These are phyloP conservation scores for Trichophyton benhamiae DNA, from an alignment of 2,329 filamentous ascomycete genomes.

Conservation along the genomic window DNA sequence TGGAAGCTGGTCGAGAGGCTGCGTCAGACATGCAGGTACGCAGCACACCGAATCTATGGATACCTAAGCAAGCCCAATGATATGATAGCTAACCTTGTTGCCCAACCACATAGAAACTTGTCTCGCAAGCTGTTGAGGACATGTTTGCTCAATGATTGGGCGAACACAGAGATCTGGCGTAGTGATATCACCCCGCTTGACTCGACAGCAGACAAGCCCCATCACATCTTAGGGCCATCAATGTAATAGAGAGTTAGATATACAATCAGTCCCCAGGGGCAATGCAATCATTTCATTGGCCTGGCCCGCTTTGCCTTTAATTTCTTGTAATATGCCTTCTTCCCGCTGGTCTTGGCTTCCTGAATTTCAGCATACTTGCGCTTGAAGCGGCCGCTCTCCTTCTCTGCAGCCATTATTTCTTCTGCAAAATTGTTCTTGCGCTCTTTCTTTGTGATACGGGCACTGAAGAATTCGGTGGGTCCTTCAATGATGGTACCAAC, in stretches of 20 bases:
- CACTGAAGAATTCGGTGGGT: slow-evolving; percentile 73
- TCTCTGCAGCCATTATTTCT: slow-evolving; percentile 61
- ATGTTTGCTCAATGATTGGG: slow-evolving; percentile 12
- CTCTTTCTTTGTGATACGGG: slow-evolving; percentile 72
- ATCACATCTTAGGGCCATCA: neutral
- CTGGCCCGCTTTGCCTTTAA: slow-evolving; percentile 47
- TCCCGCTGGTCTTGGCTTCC: slow-evolving; percentile 68
- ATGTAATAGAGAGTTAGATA: neutral
- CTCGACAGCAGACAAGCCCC: neutral
- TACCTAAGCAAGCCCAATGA: neutral
- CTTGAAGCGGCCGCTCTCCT: slow-evolving; percentile 60
- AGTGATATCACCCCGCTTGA: neutral
- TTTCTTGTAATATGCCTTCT: slow-evolving; percentile 78
- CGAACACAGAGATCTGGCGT: neutral
- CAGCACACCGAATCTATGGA: neutral
- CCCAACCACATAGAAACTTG: slow-evolving; percentile 23
- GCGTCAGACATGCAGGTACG: slow-evolving; percentile 51
- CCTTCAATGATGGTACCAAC: slow-evolving; percentile 81
- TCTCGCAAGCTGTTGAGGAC: slow-evolving; percentile 23
- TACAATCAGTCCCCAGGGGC: neutral
- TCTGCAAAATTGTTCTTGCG: slow-evolving; percentile 77
- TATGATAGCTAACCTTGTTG: slow-evolving; percentile 7
- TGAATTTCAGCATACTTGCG: slow-evolving; percentile 81
- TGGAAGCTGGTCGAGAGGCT: slow-evolving; percentile 48
- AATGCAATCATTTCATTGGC: slow-evolving; percentile 9